Evolutionary conservation across 2,329 filamentous ascomycete genomes (phyloP).

Genomic region (Corynespora cassiicola): DNA sequence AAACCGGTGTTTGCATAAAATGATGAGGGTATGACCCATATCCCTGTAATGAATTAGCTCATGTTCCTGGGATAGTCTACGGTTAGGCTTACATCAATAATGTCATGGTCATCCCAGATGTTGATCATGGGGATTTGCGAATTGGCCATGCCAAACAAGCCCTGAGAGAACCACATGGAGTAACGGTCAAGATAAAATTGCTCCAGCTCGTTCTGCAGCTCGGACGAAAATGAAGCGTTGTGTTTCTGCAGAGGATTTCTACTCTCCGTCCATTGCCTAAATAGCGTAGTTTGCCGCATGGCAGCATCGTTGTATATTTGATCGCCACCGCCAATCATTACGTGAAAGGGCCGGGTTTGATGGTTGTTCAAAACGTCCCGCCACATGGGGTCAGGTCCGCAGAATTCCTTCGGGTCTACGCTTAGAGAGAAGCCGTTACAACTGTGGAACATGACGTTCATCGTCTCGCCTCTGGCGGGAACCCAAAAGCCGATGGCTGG

Average conservation of each 20-base stretch:
- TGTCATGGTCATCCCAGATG: conserved; percentile 90
- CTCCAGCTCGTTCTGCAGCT: conserved; percentile 89
- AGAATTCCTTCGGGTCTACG: conserved; percentile 79
- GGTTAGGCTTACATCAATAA: conserved; percentile 53
- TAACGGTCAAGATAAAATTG: conserved; percentile 88
- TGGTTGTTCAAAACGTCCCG: conserved; percentile 93
- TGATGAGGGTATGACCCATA: conserved; percentile 92
- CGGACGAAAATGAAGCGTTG: conserved; percentile 75
- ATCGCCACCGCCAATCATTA: conserved; percentile 97
- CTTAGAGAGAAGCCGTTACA: conserved; percentile 93
- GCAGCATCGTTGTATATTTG: conserved; percentile 95
- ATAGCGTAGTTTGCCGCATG: conserved; percentile 75
- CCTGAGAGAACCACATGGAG: conserved; percentile 94
- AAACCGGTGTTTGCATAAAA: conserved; percentile 90
- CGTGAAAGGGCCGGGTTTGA: conserved; percentile 90
- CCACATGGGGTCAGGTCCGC: conserved; percentile 95
- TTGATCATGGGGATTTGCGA: conserved; percentile 98
- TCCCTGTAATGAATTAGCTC: conserved; percentile 59
- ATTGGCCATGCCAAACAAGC: conserved; percentile 89
- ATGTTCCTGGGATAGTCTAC: not conserved
- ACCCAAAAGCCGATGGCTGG: conserved; percentile 95
- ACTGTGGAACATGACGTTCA: conserved; percentile 99
- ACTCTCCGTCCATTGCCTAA: conserved; percentile 83
- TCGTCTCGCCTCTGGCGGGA: conserved; percentile 79
- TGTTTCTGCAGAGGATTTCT: conserved; percentile 83